Base-by-base conservation (phyloP, 1,139 yeast species). In the Hyphopichia burtonii region DNA sequence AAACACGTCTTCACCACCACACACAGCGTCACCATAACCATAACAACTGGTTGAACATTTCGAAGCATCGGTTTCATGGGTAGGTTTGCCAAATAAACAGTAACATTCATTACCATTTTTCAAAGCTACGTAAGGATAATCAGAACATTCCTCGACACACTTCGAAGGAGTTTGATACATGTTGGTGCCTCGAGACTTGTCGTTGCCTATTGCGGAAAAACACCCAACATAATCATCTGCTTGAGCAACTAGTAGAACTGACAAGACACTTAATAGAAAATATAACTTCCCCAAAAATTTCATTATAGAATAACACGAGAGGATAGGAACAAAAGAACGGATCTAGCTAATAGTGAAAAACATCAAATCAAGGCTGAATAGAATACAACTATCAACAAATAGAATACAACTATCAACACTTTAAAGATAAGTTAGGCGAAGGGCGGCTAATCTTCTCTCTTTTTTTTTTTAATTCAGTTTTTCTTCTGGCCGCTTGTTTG, bases 1-100 rank as follows among this genome's bases (percentile, higher is more conserved):
- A 58, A 68, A 79, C 6, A 71, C 67, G 43, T 50, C 50, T 7
- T 55, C 9, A 12, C 87, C 87, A 43, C 91, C 91, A 59, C 91
- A 84, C 22, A 45, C 66, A 32, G 73, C 78, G 1, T 34, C 2
- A 12, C 70, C 73, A 52, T 66, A 84, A 9, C 86, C 89, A 31
- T 59, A 49, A 59, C 93, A 85, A 1, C 51, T 42, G 1, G 54
- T 54, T 47, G 61, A 52, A 64, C 93, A 85, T 25, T 49, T 43
- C 9, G 67, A 43, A 4, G 46, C 38, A 19, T 41, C 50, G 15
- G 49, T 47, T 38, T 17, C 10, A 20, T 58, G 55, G 16, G 63
- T 48, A 1, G 96, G 95, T 16, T 71, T 55, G 0, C 65, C 49
- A 46, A 65, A 56, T 46, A 91, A 86, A 62, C 96, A 88, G 55